Evolutionary conservation across 2,329 filamentous ascomycete genomes (phyloP).

Genomic region (Boeremia exigua): DNA sequence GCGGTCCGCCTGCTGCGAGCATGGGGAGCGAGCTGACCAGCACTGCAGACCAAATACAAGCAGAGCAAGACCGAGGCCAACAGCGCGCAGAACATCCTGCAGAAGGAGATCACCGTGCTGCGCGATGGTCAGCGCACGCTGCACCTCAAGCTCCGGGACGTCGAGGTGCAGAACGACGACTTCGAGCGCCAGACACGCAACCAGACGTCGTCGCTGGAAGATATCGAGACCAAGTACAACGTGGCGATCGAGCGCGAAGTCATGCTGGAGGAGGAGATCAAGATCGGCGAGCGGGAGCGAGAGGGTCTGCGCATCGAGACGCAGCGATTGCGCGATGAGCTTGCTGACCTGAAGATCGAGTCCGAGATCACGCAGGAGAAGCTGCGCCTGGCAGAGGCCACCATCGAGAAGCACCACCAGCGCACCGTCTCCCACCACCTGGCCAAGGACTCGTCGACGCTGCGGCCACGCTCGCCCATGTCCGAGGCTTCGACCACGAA

Average conservation of each 20-base stretch:
- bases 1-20: not conserved
- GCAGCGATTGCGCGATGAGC: slow-evolving; percentile 86
- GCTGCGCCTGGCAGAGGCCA: slow-evolving; percentile 72
- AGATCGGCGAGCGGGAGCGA: slow-evolving; percentile 87
- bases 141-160: slow-evolving; percentile 85
- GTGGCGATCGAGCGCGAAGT: slow-evolving; percentile 89
- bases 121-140: slow-evolving; percentile 83
- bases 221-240: slow-evolving; percentile 97
- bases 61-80: slow-evolving; percentile 90
- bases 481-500: slow-evolving; percentile 81
- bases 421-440: slow-evolving; percentile 59
- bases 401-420: slow-evolving; percentile 57
- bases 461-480: slow-evolving; percentile 68
- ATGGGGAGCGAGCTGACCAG: slow-evolving; percentile 1
- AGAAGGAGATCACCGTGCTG: slow-evolving; percentile 94
- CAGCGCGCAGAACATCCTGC: slow-evolving; percentile 79
- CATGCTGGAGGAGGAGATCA: slow-evolving; percentile 94
- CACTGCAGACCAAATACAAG: slow-evolving; percentile 83
- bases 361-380: slow-evolving; percentile 94
- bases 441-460: slow-evolving; percentile 52
- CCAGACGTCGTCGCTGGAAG: slow-evolving; percentile 93
- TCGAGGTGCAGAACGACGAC: slow-evolving; percentile 97
- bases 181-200: slow-evolving; percentile 96
- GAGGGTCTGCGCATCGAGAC: slow-evolving; percentile 87
- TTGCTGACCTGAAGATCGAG: slow-evolving; percentile 93